Conservation (phyloP, 495 filamentous ascomycete genomes). For the Penicillium bialowiezense region DNA sequence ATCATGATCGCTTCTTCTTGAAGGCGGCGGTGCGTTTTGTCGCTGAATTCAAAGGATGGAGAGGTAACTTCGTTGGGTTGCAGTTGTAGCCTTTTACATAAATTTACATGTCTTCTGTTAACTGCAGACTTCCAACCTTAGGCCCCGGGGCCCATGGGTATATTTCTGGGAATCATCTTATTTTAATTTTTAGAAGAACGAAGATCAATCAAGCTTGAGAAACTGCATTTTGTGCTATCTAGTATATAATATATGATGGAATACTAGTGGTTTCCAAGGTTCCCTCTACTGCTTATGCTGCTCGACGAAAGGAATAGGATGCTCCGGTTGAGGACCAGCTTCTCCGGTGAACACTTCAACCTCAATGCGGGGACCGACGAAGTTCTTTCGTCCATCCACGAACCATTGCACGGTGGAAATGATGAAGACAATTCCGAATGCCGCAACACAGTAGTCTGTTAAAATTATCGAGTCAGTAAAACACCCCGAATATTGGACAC, state of each 20-base stretch:
- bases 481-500: neutral
- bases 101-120: too few species aligned
- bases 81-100: neutral
- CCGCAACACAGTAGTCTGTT: conserved; percentile 66
- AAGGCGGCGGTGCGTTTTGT: conserved; percentile 77
- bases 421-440: conserved; percentile 64
- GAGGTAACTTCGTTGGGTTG: conserved; percentile 44
- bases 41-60: conserved; percentile 77
- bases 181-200: too few species aligned
- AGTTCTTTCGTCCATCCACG: conserved; percentile 72
- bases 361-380: conserved; percentile 58
- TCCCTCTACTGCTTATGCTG: conserved; percentile 14
- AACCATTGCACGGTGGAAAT: conserved; percentile 67
- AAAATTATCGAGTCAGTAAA: conserved; percentile 4
- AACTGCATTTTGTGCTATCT: neutral
- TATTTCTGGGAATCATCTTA: too few species aligned
- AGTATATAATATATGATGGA: neutral
- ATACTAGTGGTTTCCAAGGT: too few species aligned
- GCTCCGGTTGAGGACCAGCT: conserved; percentile 12
- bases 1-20: conserved; percentile 71
- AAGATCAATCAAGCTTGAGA: too few species aligned
- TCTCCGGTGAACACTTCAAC: conserved; percentile 38
- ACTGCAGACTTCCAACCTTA: too few species aligned
- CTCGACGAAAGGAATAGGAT: conserved; percentile 20
- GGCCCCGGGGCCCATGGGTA: too few species aligned